Percentiles rank a stretch among this genome's conserved stretches.
Conservation (phyloP, 352 stramenopile genomes). For the Phytopythium cucurbitacearum region DNA sequence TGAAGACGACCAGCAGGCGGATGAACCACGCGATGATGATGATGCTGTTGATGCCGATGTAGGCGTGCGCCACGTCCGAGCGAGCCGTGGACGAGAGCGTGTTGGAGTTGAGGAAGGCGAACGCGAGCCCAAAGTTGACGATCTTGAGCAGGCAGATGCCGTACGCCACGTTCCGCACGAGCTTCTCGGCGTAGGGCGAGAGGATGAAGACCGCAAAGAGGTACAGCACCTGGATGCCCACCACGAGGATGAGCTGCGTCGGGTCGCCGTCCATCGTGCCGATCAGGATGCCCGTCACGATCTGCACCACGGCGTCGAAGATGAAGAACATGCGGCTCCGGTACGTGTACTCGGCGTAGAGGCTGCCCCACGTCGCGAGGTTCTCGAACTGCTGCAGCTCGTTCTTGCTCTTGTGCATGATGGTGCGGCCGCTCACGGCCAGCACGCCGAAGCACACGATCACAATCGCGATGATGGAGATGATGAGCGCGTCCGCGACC, state of each 20-base stretch:
- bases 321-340: slow-evolving; percentile 64
- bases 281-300: slow-evolving; percentile 48
- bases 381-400: slow-evolving; percentile 55
- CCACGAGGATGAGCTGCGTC: slow-evolving; percentile 49
- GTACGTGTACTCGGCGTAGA: slow-evolving; percentile 65
- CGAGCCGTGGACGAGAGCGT: slow-evolving; percentile 31
- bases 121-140: slow-evolving; percentile 52
- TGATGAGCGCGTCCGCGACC: slow-evolving; percentile 20
- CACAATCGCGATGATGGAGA: slow-evolving; percentile 40
- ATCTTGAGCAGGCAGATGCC: slow-evolving; percentile 46
- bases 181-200: slow-evolving; percentile 29
- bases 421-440: slow-evolving; percentile 40
- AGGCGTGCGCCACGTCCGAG: slow-evolving; percentile 37
- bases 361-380: slow-evolving; percentile 50
- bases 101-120: slow-evolving; percentile 52
- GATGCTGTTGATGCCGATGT: slow-evolving; percentile 63
- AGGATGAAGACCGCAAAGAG: slow-evolving; percentile 40
- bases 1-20: slow-evolving; percentile 55
- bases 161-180: slow-evolving; percentile 42
- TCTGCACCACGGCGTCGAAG: slow-evolving; percentile 46
- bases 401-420: slow-evolving; percentile 50
- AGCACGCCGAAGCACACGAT: slow-evolving; percentile 45
- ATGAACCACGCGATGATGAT: slow-evolving; percentile 56
- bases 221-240: slow-evolving; percentile 50
- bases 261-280: slow-evolving; percentile 50